A percentile compares a stretch with the other conserved stretches of the same genome.
These are phyloP conservation scores for Prunus fruticosa DNA, from an alignment of 306 rosid genomes.

Conservation along the genomic window DNA sequence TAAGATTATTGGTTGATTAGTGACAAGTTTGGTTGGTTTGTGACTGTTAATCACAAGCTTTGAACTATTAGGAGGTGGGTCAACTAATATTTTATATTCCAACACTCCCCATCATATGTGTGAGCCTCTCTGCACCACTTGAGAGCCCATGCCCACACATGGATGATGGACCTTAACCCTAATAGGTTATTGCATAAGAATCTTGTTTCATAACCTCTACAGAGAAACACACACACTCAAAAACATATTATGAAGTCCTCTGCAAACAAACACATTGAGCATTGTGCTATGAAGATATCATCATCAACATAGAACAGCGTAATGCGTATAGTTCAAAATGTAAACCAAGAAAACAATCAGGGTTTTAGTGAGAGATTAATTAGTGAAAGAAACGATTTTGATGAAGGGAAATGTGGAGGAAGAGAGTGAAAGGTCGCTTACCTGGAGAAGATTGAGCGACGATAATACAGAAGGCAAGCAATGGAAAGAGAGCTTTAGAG, in stretches of 20 bases:
- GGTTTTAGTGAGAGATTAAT: neutral
- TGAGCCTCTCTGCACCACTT: no score
- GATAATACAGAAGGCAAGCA: no score
- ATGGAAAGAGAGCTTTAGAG: neutral
- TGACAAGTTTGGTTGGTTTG: no score
- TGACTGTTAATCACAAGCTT: no score
- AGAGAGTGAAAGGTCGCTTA: neutral
- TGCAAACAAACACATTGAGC: neutral
- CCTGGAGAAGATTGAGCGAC: neutral
- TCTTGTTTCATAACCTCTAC: neutral
- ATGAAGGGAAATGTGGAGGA: neutral
- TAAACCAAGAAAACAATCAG: neutral
- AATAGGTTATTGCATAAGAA: neutral
- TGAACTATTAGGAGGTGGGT: no score
- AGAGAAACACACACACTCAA: neutral
- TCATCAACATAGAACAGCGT: neutral
- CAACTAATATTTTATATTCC: no score
- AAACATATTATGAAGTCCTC: neutral
- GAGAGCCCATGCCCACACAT: no score
- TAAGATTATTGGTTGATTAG: no score
- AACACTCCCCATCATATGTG: no score
- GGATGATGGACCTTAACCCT: no score
- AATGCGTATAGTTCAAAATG: neutral
- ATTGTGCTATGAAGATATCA: neutral
- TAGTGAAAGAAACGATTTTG: neutral